These are phyloP conservation scores for Senna siamea DNA, from an alignment of 306 rosid species.

Conservation along the genomic window DNA sequence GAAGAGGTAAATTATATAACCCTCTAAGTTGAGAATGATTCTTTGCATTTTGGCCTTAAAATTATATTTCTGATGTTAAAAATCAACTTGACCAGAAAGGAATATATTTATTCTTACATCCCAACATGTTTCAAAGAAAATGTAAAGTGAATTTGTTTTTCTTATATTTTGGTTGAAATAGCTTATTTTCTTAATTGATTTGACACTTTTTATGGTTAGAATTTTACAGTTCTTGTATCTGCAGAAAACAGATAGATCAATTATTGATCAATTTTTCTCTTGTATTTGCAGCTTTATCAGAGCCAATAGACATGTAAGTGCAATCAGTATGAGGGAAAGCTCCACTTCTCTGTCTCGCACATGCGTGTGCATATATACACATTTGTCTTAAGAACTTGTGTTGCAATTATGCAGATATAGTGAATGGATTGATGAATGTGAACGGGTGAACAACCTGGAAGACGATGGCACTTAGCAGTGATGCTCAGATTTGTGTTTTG, in stretches of 20 bases:
- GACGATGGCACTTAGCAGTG: constrained; percentile 66
- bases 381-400: constrained; percentile 15
- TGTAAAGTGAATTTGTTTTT: too few species aligned
- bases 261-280: constrained; percentile 18
- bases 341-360: neutral
- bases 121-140: too few species aligned
- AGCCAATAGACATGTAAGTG: constrained; percentile 90
- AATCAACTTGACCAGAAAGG: too few species aligned
- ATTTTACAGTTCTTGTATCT: neutral
- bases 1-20: too few species aligned
- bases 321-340: constrained; percentile 6
- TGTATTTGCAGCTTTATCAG: constrained; percentile 73
- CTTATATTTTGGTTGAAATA: too few species aligned
- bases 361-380: neutral
- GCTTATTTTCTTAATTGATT: neutral
- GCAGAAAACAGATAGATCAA: constrained; percentile 13
- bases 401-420: constrained; percentile 70
- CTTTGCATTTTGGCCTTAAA: too few species aligned
- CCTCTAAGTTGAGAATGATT: too few species aligned
- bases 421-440: constrained; percentile 98
- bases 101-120: too few species aligned
- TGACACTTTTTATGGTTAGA: neutral
- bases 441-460: constrained; percentile 75
- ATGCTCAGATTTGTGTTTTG: constrained; percentile 12
- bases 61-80: too few species aligned